phyloP scores from a whole-genome alignment of 805 yeast genomes.

The Metschnikowia noctiluminum region DNA sequence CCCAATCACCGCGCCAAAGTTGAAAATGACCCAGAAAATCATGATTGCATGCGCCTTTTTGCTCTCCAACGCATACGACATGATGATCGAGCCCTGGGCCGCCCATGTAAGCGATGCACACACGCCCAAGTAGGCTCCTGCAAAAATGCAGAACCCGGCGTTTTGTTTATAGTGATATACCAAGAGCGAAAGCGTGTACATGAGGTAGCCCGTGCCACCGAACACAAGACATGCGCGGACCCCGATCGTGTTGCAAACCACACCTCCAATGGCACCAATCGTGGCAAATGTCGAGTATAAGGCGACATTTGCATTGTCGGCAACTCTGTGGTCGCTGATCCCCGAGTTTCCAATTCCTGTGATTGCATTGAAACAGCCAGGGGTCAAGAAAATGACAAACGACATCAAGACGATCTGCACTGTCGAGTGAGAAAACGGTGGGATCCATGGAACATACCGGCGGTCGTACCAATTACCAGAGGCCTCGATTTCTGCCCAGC shows the following conservation, averaged over 20 bases:
- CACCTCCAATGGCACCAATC: constrained; percentile 57
- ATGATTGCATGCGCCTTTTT: constrained; percentile 52
- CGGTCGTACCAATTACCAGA: constrained; percentile 42
- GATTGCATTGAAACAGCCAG: constrained; percentile 52
- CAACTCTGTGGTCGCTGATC: constrained; percentile 33
- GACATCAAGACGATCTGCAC: constrained; percentile 46
- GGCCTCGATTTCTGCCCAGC: constrained; percentile 29
- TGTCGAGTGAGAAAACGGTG: constrained; percentile 37
- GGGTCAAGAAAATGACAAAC: constrained; percentile 47
- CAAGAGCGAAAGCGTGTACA: constrained; percentile 51
- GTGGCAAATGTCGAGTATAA: constrained; percentile 53
- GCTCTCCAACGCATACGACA: constrained; percentile 55
- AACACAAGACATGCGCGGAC: constrained; percentile 41
- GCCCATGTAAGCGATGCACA: constrained; percentile 58
- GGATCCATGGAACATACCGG: constrained; percentile 23
- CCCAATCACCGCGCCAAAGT: constrained; percentile 61
- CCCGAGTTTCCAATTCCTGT: constrained; percentile 51
- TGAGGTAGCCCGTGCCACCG: constrained; percentile 55
- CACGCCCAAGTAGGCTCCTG: constrained; percentile 56
- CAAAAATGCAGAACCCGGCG: constrained; percentile 50
- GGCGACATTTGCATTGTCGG: constrained; percentile 51
- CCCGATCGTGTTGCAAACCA: constrained; percentile 50
- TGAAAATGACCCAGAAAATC: constrained; percentile 59
- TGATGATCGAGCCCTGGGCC: constrained; percentile 54
- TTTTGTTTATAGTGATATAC: constrained; percentile 45